A percentile compares a stretch with the other conserved stretches of the same genome.
These are phyloP conservation scores for Curvularia sp. DNA, from an alignment of 2,329 filamentous ascomycete species.

Conservation along the genomic window DNA sequence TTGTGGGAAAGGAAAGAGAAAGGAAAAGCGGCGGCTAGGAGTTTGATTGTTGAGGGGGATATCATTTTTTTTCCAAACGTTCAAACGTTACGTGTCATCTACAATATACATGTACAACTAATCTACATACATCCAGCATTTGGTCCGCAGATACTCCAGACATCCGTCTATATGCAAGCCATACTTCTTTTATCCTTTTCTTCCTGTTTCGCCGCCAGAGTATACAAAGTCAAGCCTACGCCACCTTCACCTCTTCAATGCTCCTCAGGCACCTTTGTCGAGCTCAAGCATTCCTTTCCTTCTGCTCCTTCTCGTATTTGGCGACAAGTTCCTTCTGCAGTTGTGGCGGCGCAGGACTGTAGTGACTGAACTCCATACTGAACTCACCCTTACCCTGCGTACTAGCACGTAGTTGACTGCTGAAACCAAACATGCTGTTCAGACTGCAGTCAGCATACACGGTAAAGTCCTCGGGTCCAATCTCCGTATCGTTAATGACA, in stretches of 20 bases:
- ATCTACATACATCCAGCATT: slow-evolving; percentile 18
- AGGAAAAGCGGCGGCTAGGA: background rate
- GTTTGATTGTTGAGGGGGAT: slow-evolving; percentile 16
- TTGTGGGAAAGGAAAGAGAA: background rate
- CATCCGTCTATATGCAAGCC: slow-evolving; percentile 32
- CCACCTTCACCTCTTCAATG: background rate
- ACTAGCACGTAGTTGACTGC: slow-evolving; percentile 84
- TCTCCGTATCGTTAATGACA: slow-evolving; percentile 93
- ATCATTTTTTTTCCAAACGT: slow-evolving; percentile 18
- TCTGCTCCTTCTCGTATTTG: slow-evolving; percentile 72
- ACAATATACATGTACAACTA: slow-evolving; percentile 29
- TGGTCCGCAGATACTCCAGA: slow-evolving; percentile 21
- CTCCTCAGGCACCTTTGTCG: slow-evolving; percentile 26
- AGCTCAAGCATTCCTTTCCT: slow-evolving; percentile 67
- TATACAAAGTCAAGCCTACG: background rate
- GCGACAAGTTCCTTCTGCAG: slow-evolving; percentile 80
- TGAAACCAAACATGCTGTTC: slow-evolving; percentile 98
- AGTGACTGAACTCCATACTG: slow-evolving; percentile 98
- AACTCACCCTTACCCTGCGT: slow-evolving; percentile 99
- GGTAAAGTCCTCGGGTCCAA: slow-evolving; percentile 92
- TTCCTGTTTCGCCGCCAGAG: background rate
- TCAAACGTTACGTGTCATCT: slow-evolving; percentile 8
- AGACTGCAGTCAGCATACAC: slow-evolving; percentile 90
- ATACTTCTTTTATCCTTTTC: background rate
- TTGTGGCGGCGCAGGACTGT: slow-evolving; percentile 83